Base-by-base conservation (phyloP, 768 basidiomycete genomes). In the Russula emetica region DNA sequence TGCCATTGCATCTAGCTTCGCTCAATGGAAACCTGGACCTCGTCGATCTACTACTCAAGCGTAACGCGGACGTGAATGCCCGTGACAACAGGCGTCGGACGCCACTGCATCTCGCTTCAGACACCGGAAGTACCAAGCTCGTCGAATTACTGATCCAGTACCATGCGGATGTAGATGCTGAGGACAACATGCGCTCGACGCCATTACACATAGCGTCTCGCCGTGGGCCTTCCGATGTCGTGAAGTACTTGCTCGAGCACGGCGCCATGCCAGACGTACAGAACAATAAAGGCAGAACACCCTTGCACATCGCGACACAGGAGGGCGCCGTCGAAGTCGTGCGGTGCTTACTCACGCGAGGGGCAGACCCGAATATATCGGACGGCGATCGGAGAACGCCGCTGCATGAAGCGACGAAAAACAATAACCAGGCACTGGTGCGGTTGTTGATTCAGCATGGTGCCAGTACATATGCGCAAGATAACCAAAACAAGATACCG, bases 181-280 rank as follows among this genome's bases (percentile, higher is more conserved):
- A 22, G n/a, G 44, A 58, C 30, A 2, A 32, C 32, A 30, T 22
- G 8, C 11, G 18, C 7, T 58, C 56, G 14, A 58, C 56, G 1
- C 30, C 56, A 8, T 18, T 60, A 20, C 58, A 60, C 49, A 26
- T 40, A 20, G 58, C 58, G 5, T 60, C 49, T 26, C 58, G 58
- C 6, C 50, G 38, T 3, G 49, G 49, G 5, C 26, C 58, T 4
- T 26, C 26, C 10, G 14, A 20, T 1, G n/a, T 60, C 50, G 51
- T 60, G 7, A 22, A 16, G 5, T 30, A 42, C 40, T 18, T 52
- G 40, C 38, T 60, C 14, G 7, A 24, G 9, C 26, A 18, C 2
- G 51, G 59, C 14, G 59, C 50, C 4, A 40, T 40, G 13, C 38
- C n/a, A 2, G 30, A 60, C 28, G 30, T 40, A 9, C 50, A 32